Conservation (phyloP, 2,329 filamentous ascomycete species). For the Escovopsis sp. region DNA sequence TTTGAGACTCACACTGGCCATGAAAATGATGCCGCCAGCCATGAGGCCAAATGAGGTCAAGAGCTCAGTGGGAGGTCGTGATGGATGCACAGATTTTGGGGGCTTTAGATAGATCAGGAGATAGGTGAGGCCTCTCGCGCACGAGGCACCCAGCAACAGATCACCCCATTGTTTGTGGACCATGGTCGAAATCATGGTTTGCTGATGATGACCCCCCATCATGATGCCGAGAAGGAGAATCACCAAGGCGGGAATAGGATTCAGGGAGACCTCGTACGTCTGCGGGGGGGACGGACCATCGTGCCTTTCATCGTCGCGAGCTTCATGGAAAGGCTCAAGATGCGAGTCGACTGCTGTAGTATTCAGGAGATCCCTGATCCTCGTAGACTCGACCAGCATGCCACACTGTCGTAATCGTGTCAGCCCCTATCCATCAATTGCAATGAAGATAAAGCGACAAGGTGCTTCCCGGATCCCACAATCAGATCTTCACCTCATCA, state of each 20-base stretch:
- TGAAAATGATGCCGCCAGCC: conserved; percentile 78
- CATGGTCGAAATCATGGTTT: conserved; percentile 74
- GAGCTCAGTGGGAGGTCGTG: conserved; percentile 82
- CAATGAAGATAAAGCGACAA: no score
- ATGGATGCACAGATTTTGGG: conserved; percentile 64
- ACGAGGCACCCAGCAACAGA: conserved; percentile 65
- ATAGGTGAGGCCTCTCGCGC: conserved; percentile 69
- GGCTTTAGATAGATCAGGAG: conserved; percentile 65
- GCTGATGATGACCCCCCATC: conserved; percentile 88
- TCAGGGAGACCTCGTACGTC: conserved; percentile 62
- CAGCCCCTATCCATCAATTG: not conserved
- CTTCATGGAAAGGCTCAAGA: conserved; percentile 15
- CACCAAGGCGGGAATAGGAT: conserved; percentile 75
- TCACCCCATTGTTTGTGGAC: conserved; percentile 89
- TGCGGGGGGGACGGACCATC: conserved; percentile 39
- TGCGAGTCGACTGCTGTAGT: conserved; percentile 27
- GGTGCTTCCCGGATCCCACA: no score
- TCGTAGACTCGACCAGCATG: conserved; percentile 69
- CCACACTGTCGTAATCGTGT: conserved; percentile 37
- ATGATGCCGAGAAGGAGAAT: conserved; percentile 81
- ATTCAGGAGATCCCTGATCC: conserved; percentile 54
- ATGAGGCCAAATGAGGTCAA: conserved; percentile 76
- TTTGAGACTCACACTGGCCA: conserved; percentile 57
- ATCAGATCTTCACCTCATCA: no score
- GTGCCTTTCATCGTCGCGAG: conserved; percentile 30